These are phyloP conservation scores for Fragaria vesca DNA, from an alignment of 306 rosid species.

Conservation along the genomic window DNA sequence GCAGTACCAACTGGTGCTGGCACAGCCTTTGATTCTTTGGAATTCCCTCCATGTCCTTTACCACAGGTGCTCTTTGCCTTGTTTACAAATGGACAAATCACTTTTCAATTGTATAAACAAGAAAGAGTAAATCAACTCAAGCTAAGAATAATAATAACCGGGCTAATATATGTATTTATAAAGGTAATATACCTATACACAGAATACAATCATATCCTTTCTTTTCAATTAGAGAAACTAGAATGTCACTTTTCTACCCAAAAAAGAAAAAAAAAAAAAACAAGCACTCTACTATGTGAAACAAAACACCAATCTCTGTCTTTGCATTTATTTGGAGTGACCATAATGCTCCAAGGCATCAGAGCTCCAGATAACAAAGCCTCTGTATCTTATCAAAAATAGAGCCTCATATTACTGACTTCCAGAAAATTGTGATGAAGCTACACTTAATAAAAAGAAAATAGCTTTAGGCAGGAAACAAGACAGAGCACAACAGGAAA, in stretches of 20 bases:
- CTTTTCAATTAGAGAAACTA: not conserved
- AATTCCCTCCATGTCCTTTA: constrained; percentile 43
- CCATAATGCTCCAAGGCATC: not conserved
- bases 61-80: constrained; percentile 43
- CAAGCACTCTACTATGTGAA: not conserved
- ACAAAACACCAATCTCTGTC: not conserved
- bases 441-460: no score
- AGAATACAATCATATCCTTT: not conserved
- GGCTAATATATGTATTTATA: not conserved
- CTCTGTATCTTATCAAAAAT: no score
- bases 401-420: no score
- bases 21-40: constrained; percentile 43
- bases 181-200: not conserved
- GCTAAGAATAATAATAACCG: not conserved
- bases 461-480: not conserved
- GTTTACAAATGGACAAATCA: constrained; percentile 27
- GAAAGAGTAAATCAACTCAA: not conserved
- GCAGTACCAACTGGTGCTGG: constrained; percentile 57
- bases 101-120: not conserved
- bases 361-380: no score
- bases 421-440: no score
- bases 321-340: not conserved
- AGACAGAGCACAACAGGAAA: not conserved
- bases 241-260: not conserved
- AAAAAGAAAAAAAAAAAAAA: not conserved